Evolutionary conservation across 2,329 filamentous ascomycete genomes (phyloP), one percentile per base, ranked within the genome.

Genomic region (Sporothrix luriei): DNA sequence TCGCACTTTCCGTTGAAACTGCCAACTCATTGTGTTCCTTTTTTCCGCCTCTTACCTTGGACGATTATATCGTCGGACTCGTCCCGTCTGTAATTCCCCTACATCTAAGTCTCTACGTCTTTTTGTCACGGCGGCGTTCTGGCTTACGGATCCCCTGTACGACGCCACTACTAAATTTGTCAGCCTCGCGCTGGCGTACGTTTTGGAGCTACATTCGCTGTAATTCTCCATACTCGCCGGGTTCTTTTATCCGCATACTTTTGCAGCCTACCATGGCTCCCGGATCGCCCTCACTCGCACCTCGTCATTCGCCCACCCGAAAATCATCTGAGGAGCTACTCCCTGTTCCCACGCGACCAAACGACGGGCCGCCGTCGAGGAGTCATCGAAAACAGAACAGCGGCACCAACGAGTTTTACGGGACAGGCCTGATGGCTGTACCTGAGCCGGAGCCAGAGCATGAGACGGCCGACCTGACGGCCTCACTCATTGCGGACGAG

Each of bases 251-350:
- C 14, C 33, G 52, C 26, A 3, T 11, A 40, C 54, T n/a, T 38
- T 57, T 38, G 19, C 52, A 21, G 33, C 33, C 14, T n/a, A 49
- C 43, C 40, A 72, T 71, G 70, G 66, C 61, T 0, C 65, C 72
- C 43, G 64, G 69, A 24, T 69, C 72, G 5, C 62, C 70, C 6
- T 46, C 26, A 21, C 48, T 65, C 19, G 48, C 29, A 21, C 61
- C 67, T 1, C 62, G 21, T 5, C 61, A 46, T 3, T 73, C 72
- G 43, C 71, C 71, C 21, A 70, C 71, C 57, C 72, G 70, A 38
- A 70, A 69, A 29, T 68, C 70, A 1, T 70, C 72, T 3, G 69
- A 72, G 43, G 72, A 72, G 43, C 59, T 70, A 2, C 68, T 38
- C 7, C 64, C 71, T 4, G 24, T 52, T n/a, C 46, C 51, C 11